Conservation (phyloP, 768 basidiomycete genomes). For the Mrakia frigida region DNA sequence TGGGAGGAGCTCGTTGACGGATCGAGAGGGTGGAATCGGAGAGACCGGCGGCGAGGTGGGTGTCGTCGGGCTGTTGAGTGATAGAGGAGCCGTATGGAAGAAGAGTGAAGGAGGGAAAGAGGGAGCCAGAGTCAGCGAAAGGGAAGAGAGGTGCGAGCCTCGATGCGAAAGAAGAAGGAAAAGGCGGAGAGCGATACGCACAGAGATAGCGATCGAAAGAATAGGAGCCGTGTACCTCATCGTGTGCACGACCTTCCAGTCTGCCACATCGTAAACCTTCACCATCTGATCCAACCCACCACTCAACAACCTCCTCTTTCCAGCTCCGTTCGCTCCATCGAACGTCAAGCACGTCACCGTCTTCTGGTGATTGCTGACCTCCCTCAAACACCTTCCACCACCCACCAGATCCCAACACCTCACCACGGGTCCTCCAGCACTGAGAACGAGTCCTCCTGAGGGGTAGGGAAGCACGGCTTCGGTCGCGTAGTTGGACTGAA, state of each 20-base stretch:
- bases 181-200: slow-evolving; percentile 47
- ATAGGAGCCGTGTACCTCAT: slow-evolving; percentile 96
- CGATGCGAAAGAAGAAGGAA: too few species aligned
- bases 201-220: slow-evolving; percentile 83
- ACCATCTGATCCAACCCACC: slow-evolving; percentile 96
- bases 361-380: slow-evolving; percentile 96
- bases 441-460: slow-evolving; percentile 64
- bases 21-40: slow-evolving; percentile 97
- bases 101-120: background rate
- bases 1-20: slow-evolving; percentile 65
- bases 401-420: slow-evolving; percentile 93
- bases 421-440: slow-evolving; percentile 84
- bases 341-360: slow-evolving; percentile 86
- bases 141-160: background rate
- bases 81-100: background rate
- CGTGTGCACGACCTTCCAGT: slow-evolving; percentile 91
- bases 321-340: slow-evolving; percentile 49
- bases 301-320: slow-evolving; percentile 71
- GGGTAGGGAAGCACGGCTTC: slow-evolving; percentile 92
- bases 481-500: slow-evolving; percentile 59
- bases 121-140: background rate
- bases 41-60: slow-evolving; percentile 95
- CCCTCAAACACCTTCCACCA: slow-evolving; percentile 79
- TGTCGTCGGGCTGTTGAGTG: slow-evolving; percentile 74
- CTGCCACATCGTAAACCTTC: slow-evolving; percentile 91